A percentile compares a stretch with the other conserved stretches of the same genome.
These are phyloP conservation scores for Globisporangium rhizosaccharum DNA, from an alignment of 352 stramenopile genomes.

Conservation along the genomic window DNA sequence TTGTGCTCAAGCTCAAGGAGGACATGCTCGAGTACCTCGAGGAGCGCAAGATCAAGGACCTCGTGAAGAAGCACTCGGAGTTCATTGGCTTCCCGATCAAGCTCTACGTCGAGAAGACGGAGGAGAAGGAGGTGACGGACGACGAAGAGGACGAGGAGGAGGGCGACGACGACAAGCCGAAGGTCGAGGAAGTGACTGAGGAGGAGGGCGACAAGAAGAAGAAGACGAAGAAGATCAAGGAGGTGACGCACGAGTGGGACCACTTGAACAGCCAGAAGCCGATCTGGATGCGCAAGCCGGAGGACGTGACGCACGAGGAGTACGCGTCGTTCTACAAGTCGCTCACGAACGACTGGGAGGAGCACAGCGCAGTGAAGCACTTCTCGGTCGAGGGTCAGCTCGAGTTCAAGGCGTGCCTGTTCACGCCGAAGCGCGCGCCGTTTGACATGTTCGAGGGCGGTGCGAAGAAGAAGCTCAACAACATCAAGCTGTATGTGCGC, in stretches of 20 bases:
- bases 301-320: conserved; percentile 99
- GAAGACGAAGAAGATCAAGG: conserved; percentile 97
- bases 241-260: conserved; percentile 99
- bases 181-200: conserved; percentile 95
- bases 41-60: conserved; percentile 97
- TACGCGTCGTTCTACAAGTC: conserved; percentile 99
- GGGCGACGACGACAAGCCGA: conserved; percentile 95
- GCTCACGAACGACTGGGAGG: conserved; percentile 99
- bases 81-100: conserved; percentile 99
- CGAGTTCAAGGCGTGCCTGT: conserved; percentile 98
- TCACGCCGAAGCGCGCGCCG: conserved; percentile 97
- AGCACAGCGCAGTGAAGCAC: conserved; percentile 97
- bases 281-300: conserved; percentile 99
- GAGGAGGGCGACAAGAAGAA: conserved; percentile 98
- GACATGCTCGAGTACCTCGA: conserved; percentile 99
- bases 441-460: conserved; percentile 99
- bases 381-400: conserved; percentile 99
- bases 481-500: conserved; percentile 99
- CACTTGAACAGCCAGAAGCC: conserved; percentile 99
- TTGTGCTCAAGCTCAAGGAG: conserved; percentile 98
- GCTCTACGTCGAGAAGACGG: conserved; percentile 99
- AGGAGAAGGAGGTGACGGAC: conserved; percentile 99
- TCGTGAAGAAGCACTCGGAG: conserved; percentile 99
- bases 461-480: conserved; percentile 99
- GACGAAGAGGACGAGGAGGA: conserved; percentile 96